Base-by-base conservation (phyloP, 495 filamentous ascomycete species). In the Podospora pseudocomata region DNA sequence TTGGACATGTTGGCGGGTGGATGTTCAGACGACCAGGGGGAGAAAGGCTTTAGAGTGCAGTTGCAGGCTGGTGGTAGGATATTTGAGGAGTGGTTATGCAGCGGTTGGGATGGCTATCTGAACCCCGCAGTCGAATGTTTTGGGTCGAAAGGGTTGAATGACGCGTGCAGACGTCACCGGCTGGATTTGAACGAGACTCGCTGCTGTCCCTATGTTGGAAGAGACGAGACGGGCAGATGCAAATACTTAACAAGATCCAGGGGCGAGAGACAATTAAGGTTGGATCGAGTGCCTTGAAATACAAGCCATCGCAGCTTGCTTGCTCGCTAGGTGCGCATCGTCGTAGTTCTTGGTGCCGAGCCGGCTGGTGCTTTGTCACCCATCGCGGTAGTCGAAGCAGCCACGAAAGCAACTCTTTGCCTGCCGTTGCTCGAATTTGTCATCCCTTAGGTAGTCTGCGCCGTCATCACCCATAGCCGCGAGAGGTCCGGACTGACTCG, bases 1-100 rank as follows among this genome's bases (percentile, higher is more conserved):
- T 77, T 76, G 34, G 74, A 23, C 78, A 80, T 78, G 63, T 58
- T 68, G n/a, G 19, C 13, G 56, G 19, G 19, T 9, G 19, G 19
- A 59, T 9, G 19, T 59, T 9, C 56, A 59, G 56, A 9, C 9
- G 56, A 20, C 20, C 19, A 59, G 7, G 20, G 16, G 54, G 5
- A 5, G 54, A 5, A 23, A 23, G 23, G 16, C 5, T 23, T 57
- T 23, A 59, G 13, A 20, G 56, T 59, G 19, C 26, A 27, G 19
- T 16, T 19, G 56, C 4, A 59, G 56, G 2, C 19, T 15, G 56
- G 56, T 0, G 20, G 26, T 59, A 18, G 13, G 20, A 57, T 13
- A 57, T 57, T 23, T 23, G 56, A 13, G 56, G 16, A 4, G 26
- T 15, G 56, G 56, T 59, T 20, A 20, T 20, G 56, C 56, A 59